A percentile compares a stretch with the other conserved stretches of the same genome.
Evolutionary conservation across 306 rosid genomes (phyloP).

Genomic region (Quercus glauca): DNA sequence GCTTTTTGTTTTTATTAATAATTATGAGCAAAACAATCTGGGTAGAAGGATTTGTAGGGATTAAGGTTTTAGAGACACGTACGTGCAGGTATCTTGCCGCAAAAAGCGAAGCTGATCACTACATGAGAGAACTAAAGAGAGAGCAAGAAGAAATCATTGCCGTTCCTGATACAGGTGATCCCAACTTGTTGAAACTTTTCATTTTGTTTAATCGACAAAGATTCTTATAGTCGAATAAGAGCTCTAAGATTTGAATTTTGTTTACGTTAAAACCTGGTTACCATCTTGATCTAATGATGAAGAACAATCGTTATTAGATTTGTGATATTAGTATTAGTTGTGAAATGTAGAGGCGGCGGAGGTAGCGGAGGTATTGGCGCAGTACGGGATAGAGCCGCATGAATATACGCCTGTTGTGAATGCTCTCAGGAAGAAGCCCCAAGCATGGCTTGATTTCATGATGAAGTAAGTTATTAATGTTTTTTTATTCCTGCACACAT

Average conservation of each 20-base stretch:
- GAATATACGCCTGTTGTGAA: conserved; percentile 80
- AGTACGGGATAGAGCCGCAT: conserved; percentile 72
- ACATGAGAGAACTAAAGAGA: conserved; percentile 63
- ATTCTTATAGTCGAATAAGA: too few species aligned
- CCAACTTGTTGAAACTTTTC: background rate
- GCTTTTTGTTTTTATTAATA: too few species aligned
- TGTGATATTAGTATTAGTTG: background rate
- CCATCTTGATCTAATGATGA: too few species aligned
- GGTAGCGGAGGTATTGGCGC: conserved; percentile 70
- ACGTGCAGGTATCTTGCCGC: conserved; percentile 79
- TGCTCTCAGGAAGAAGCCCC: conserved; percentile 75
- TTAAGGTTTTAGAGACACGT: background rate
- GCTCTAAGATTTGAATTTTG: too few species aligned
- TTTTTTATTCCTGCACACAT: background rate
- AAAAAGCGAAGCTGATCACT: conserved; percentile 87
- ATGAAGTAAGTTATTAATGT: conserved; percentile 62
- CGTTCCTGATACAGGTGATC: conserved; percentile 73
- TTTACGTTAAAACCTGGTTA: too few species aligned
- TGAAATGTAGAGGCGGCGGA: conserved; percentile 74
- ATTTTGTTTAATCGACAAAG: background rate
- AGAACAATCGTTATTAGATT: too few species aligned
- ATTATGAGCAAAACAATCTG: too few species aligned
- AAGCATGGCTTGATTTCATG: conserved; percentile 97
- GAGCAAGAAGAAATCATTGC: conserved; percentile 77
- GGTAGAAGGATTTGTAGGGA: too few species aligned